Percentiles rank a stretch among this genome's conserved stretches.
phyloP scores from a whole-genome alignment of 2,329 filamentous ascomycete genomes.

The Alternaria ventricosa region DNA sequence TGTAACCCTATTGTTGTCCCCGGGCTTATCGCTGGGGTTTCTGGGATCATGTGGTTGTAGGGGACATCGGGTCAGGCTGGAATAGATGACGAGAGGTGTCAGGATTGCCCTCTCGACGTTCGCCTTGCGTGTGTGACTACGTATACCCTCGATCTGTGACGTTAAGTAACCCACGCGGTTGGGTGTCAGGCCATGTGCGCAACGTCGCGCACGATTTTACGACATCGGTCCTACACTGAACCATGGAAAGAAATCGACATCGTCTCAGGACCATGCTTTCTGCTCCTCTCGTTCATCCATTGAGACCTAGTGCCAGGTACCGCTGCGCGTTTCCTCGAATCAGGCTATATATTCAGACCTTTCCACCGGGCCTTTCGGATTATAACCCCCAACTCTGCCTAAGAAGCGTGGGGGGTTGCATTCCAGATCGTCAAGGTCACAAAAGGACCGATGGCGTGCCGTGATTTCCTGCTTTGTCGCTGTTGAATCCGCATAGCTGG shows the following conservation, averaged over 20 bases:
- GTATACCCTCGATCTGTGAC: neutral
- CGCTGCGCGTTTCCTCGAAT: neutral
- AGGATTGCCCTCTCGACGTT: neutral
- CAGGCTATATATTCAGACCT: slow-evolving; percentile 5
- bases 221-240: neutral
- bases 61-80: neutral
- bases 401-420: slow-evolving; percentile 7
- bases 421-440: neutral
- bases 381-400: neutral
- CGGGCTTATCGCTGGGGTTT: neutral
- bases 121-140: neutral
- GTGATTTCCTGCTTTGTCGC: neutral
- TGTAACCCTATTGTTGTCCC: neutral
- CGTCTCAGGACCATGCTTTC: neutral
- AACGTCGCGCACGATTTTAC: neutral
- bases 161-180: neutral
- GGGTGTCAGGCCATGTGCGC: neutral
- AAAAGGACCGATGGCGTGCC: slow-evolving; percentile 4
- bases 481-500: slow-evolving; percentile 3
- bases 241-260: neutral
- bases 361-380: slow-evolving; percentile 1
- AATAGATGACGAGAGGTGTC: neutral
- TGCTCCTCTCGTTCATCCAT: neutral
- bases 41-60: neutral
- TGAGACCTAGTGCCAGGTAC: slow-evolving; percentile 7